Percentiles rank a stretch among this genome's conserved stretches.
These are phyloP conservation scores for Artemisia princeps DNA, from an alignment of 140 eudicot species.

Conservation along the genomic window DNA sequence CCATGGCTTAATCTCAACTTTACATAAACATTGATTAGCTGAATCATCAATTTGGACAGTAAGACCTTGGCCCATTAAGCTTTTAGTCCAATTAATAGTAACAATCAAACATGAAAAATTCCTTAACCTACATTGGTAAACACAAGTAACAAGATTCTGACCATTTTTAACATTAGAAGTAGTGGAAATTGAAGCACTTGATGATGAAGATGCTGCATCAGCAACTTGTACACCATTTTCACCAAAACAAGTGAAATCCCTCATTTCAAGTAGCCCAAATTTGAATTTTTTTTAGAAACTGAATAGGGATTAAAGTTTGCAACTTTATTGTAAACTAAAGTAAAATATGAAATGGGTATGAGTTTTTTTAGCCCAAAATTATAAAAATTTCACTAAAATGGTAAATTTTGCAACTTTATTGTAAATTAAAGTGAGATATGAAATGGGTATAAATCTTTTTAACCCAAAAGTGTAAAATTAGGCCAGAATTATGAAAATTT, in stretches of 20 bases:
- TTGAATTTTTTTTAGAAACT: not conserved
- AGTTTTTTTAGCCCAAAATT: not conserved
- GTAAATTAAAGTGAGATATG: not conserved
- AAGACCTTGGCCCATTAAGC: slow-evolving; percentile 56
- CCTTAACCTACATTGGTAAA: slow-evolving; percentile 47
- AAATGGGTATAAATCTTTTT: not conserved
- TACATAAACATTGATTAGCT: slow-evolving; percentile 31
- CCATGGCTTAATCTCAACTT: slow-evolving; percentile 62
- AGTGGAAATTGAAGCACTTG: slow-evolving; percentile 21
- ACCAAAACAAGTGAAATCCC: slow-evolving; percentile 69
- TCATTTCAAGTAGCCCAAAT: slow-evolving; percentile 29
- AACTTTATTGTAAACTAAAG: not conserved
- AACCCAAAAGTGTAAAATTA: not conserved
- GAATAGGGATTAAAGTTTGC: not conserved
- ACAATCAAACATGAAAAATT: slow-evolving; percentile 39
- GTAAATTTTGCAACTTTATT: not conserved
- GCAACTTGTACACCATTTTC: slow-evolving; percentile 67
- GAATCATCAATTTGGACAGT: slow-evolving; percentile 45
- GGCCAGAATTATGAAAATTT: not conserved
- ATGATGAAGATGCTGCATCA: slow-evolving; percentile 44
- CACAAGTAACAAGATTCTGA: slow-evolving; percentile 54
- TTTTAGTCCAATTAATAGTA: slow-evolving; percentile 54
- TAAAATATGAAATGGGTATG: slow-evolving; percentile 15
- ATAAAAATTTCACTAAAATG: not conserved
- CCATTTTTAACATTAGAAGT: slow-evolving; percentile 20